Conservation (phyloP, 2,329 filamentous ascomycete species). For the Botryotinia calthae region DNA sequence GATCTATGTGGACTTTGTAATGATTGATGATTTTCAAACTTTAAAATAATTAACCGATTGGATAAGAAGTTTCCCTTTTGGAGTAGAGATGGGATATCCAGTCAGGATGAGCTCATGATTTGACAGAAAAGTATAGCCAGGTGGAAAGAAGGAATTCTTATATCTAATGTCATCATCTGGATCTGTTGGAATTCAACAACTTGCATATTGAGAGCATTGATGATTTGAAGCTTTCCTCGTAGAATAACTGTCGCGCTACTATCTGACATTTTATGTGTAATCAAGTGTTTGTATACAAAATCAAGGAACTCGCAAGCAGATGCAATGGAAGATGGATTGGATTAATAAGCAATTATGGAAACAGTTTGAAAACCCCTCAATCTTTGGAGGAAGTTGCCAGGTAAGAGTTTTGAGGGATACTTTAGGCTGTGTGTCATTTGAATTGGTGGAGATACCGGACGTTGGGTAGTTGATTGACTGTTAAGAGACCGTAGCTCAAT, state of each 20-base stretch:
- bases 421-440: not conserved
- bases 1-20: accelerated
- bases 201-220: not conserved
- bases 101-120: not conserved
- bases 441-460: accelerated
- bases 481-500: not conserved
- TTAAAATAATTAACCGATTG: no score
- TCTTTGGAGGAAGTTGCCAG: not conserved
- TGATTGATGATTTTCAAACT: no score
- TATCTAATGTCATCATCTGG: not conserved
- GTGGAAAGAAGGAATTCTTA: not conserved
- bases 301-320: not conserved
- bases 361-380: not conserved
- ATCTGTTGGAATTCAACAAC: not conserved
- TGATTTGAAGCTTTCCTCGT: not conserved
- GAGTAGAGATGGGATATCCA: not conserved
- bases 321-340: not conserved
- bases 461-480: not conserved
- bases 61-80: not conserved
- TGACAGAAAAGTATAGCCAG: accelerated
- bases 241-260: accelerated
- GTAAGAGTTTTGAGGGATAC: not conserved
- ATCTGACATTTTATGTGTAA: not conserved
- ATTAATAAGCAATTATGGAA: not conserved
- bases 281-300: not conserved